Percentiles rank a stretch among this genome's conserved stretches.
These are phyloP conservation scores for Peribolospora kevripleyi DNA, from an alignment of 768 basidiomycete species.

Conservation along the genomic window DNA sequence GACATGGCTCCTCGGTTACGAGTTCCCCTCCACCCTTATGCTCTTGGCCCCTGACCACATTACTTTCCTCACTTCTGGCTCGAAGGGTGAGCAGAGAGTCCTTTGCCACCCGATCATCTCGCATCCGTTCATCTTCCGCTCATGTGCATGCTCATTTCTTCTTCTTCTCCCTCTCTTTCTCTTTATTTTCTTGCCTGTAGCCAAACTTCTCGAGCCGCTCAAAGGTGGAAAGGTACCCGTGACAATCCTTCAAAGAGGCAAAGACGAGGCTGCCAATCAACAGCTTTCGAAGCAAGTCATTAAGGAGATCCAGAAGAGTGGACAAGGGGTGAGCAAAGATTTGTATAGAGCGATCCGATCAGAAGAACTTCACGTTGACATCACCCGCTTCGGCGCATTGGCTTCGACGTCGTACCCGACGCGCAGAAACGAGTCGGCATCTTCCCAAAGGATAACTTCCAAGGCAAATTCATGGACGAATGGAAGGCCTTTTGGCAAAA, in stretches of 20 bases:
- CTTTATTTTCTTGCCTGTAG: slow-evolving; percentile 22
- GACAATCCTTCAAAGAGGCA: slow-evolving; percentile 27
- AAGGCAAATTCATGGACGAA: slow-evolving; percentile 64
- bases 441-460: slow-evolving; percentile 55
- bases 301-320: slow-evolving; percentile 5
- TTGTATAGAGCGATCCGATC: background rate
- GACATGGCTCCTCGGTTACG: slow-evolving; percentile 94
- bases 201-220: slow-evolving; percentile 64
- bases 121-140: too few relatives aligned
- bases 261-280: slow-evolving; percentile 18
- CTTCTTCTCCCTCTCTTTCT: background rate
- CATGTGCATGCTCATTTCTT: too few relatives aligned
- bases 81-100: slow-evolving; percentile 39
- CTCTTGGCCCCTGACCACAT: slow-evolving; percentile 57
- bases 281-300: slow-evolving; percentile 10
- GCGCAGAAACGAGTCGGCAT: slow-evolving; percentile 29
- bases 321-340: background rate
- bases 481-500: slow-evolving; percentile 30
- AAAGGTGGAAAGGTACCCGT: slow-evolving; percentile 23
- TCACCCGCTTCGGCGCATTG: background rate
- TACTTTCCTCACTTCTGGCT: slow-evolving; percentile 57
- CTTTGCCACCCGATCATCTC: background rate
- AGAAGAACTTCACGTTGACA: background rate
- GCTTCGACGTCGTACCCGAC: background rate
- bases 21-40: slow-evolving; percentile 82